Base-by-base conservation (phyloP, 768 basidiomycete species). In the Antrodiella citrinella region DNA sequence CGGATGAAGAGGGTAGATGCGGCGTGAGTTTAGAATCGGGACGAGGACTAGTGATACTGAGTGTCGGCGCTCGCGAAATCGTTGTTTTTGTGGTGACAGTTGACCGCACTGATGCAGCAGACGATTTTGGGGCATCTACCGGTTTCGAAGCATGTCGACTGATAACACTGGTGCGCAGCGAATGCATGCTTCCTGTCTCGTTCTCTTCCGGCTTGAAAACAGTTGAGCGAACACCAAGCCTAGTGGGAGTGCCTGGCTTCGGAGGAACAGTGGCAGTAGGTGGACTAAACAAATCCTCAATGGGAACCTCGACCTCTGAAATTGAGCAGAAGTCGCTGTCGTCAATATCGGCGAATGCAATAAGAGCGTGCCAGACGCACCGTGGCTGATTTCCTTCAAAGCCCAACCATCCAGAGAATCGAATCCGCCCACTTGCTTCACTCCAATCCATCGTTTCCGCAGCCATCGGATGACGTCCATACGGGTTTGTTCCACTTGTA, bases 371-470 rank as follows among this genome's bases (percentile, higher is more conserved):
- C 21, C 10, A 25, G 13, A 72, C 86, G 58, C 54, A 89, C 91
- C 77, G 59, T 86, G 80, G 39, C 81, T 77, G 38, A 98, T 91
- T 61, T 97, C 95, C 62, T 91, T 85, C 48, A 94, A 63, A 0
- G 86, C 82, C 91, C 91, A 96, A 3, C 75, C 76, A 45, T 95
- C 91, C n/a, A 98, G 72, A 3, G 67, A 62, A 46, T 86, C 83
- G 58, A 97, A 95, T 0, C 88, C 90, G n/a, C 80, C 78, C 46
- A 82, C 81, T 45, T 84, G 80, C 11, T 84, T 75, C 23, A 92
- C 77, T 11, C 71, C 74, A 42, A 84, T 60, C 91, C 91, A 96
- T 3, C 86, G 77, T 51, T 82, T 81, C 5, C 80, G 78, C 50
- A 97, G 77, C 77, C 88, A 93, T 40, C 71, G 69, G 0, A 89